Base-by-base conservation (phyloP, 345 rosid genomes). In the Hypericum perforatum region DNA sequence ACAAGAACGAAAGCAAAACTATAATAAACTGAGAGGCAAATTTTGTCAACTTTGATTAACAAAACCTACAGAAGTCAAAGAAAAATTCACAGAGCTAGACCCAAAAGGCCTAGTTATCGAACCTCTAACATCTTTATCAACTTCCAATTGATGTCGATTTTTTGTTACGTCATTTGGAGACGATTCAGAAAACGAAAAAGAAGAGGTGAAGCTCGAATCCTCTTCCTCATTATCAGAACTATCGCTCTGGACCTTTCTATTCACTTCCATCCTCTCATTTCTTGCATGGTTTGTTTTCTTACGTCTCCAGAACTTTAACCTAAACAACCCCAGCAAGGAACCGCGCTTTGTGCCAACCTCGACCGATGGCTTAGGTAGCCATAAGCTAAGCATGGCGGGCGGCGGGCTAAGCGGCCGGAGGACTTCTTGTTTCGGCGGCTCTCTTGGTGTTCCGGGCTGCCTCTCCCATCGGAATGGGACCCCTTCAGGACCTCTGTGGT, bases 351-450 rank as follows among this genome's bases (percentile, higher is more conserved):
- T 63, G 49, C 51, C 47, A 29, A 67, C n/a, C 12, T 47, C 50
- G 7, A 74, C 36, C 48, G 79, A 64, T 8, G 91, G 94, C 59
- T 70, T 84, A 4, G 85, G 81, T 6, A 82, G 69, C 11, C 71
- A 62, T 5, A 61, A 62, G 67, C 89, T 79, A 8, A 76, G 64
- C 37, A 75, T 6, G 0, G 96, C 92, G 0, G 95, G 97, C 1
- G 96, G 96, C 11, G 89, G 96, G 58, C 45, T 40, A 11, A 58
- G 49, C 0, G 67, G 67, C 0, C 63, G 67, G 29, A 57, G 48
- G 9, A 39, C 32, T 9, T 58, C 63, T 4, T 16, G 57, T 52
- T 44, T 16, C 0, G 65, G 74, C 0, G 45, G 59, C 40, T 68
- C 29, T 57, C 56, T 56, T 3, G 75, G 75, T 5, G 68, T 74